Conservation (phyloP, 345 rosid genomes). For the Turnera subulata region DNA sequence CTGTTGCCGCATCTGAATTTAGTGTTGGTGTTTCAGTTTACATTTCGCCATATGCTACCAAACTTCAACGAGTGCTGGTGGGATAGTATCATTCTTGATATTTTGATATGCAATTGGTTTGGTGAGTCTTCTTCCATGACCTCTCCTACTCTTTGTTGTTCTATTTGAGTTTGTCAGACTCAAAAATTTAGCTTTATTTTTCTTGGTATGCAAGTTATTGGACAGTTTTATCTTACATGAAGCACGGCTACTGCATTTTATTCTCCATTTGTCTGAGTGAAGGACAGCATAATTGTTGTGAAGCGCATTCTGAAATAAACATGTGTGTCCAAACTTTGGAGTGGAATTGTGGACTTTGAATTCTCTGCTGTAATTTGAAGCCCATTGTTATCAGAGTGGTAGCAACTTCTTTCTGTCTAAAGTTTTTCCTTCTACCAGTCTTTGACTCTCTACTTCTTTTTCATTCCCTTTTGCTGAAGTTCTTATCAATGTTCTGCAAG, state of each 20-base stretch:
- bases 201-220: too few relatives aligned
- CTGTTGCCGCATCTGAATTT: constrained; percentile 5
- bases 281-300: neutral
- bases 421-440: too few relatives aligned
- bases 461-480: too few relatives aligned
- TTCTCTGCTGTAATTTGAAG: too few relatives aligned
- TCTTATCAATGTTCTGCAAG: too few relatives aligned
- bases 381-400: too few relatives aligned
- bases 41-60: constrained; percentile 96
- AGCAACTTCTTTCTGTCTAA: too few relatives aligned
- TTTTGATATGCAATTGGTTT: constrained; percentile 97
- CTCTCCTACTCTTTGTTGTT: neutral
- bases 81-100: constrained; percentile 98
- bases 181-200: too few relatives aligned
- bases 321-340: too few relatives aligned
- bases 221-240: neutral
- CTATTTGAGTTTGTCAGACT: neutral
- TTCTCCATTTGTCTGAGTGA: neutral
- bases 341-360: too few relatives aligned
- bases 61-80: constrained; percentile 99
- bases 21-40: constrained; percentile 50
- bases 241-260: neutral
- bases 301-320: too few relatives aligned
- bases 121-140: constrained; percentile 49
- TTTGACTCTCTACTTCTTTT: too few relatives aligned